Base-by-base conservation (phyloP, 148 eudicot genomes). In the Rhododendron molle region DNA sequence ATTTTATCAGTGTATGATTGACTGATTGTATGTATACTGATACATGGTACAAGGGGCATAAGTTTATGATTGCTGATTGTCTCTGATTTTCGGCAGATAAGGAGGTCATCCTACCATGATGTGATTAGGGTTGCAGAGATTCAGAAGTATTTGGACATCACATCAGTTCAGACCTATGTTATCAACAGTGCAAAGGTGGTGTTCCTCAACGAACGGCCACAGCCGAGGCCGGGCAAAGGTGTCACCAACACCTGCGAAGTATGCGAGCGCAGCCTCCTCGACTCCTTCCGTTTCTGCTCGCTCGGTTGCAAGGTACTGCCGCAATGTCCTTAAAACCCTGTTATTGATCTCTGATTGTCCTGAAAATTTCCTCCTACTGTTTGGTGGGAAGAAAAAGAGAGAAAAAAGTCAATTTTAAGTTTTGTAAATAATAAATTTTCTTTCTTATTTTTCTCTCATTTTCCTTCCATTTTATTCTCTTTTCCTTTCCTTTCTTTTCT, bases 101-200 rank as follows among this genome's bases (percentile, higher is more conserved):
- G 98, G 74, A 92, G 98, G 83, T 96, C 98, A 13, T 94, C 98
- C 0, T 96, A 96, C 91, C 98, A 96, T 89, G 98, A 96, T 88
- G 98, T 96, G 88, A 93, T 96, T n/a, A 89, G 98, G 84, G 98
- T 94, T 8, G 77, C 87, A 5, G 98, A 96, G 86, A 94, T 96
- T 58, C 98, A 96, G 83, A 96, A 93, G 87, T 95, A 89, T 54
- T 20, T 96, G 32, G 98, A 96, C 90, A 94, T 94, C 81, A 87
- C 88, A 71, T 92, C 94, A 13, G 94, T 96, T 30, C 98, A 96
- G 73, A 96, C 98, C 32, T 96, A 96, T 87, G 87, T 96, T 72
- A 96, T 96, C 88, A 95, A 95, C 88, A 94, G 98, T 62, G 97
- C 98, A 4, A 92, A 94, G 84, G 93, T 96, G 28, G 98, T 96